Evolutionary conservation across 2,329 filamentous ascomycete genomes (phyloP).

Genomic region (Alternaria sp.): DNA sequence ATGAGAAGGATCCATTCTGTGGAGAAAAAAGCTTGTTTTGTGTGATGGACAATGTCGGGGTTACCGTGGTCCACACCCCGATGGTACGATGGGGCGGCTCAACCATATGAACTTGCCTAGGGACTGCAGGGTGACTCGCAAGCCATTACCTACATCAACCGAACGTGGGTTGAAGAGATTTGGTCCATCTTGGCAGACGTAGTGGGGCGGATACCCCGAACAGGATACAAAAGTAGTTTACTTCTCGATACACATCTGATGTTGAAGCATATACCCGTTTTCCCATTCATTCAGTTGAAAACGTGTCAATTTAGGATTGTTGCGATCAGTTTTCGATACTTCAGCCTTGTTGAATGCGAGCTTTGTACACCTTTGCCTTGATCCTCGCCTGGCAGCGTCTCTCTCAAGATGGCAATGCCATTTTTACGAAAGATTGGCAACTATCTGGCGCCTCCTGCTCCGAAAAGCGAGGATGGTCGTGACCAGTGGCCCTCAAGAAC

Average conservation of each 20-base stretch:
- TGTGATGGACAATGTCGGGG: constrained; percentile 7
- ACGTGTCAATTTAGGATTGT: not conserved
- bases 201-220: constrained; percentile 16
- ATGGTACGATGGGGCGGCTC: constrained; percentile 4
- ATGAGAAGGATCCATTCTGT: constrained; percentile 6
- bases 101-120: constrained; percentile 6
- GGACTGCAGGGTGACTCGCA: constrained; percentile 9
- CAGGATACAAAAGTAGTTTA: constrained; percentile 30
- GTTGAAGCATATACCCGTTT: not conserved
- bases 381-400: not conserved
- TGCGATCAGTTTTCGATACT: not conserved
- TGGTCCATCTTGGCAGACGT: constrained; percentile 30
- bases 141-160: constrained; percentile 10
- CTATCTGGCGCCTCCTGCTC: constrained; percentile 48
- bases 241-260: not conserved
- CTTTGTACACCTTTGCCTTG: constrained; percentile 2
- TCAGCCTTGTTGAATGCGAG: constrained; percentile 1
- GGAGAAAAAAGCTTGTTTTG: constrained; percentile 15
- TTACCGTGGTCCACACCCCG: not conserved
- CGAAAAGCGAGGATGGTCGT: constrained; percentile 54
- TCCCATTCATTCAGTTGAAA: not conserved
- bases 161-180: constrained; percentile 6
- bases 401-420: constrained; percentile 25
- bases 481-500: constrained; percentile 66
- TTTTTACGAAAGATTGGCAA: constrained; percentile 34